Conservation (phyloP, 2,329 filamentous ascomycete species). For the Trichoderma sp. region DNA sequence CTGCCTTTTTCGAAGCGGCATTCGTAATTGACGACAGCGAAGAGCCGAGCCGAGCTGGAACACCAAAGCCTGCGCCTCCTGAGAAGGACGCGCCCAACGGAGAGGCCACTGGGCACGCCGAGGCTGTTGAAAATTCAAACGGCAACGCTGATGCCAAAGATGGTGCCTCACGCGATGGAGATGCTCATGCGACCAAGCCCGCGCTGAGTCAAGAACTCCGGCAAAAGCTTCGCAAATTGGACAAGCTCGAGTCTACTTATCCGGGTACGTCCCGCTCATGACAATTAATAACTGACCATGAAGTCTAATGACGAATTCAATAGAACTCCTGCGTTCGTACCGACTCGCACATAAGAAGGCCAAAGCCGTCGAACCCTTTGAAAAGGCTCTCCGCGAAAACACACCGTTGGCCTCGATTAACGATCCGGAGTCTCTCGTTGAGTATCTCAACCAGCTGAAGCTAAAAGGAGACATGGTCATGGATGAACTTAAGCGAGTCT, state of each 20-base stretch:
- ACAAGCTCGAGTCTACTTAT: slow-evolving; percentile 85
- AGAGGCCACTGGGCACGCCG: slow-evolving; percentile 22
- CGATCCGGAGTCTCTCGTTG: slow-evolving; percentile 79
- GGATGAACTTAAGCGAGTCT: slow-evolving; percentile 86
- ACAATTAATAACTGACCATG: background rate
- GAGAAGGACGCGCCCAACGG: slow-evolving; percentile 34
- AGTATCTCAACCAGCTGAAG: slow-evolving; percentile 86
- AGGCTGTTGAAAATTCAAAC: slow-evolving; percentile 27
- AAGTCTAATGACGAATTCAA: background rate
- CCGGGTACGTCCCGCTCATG: slow-evolving; percentile 56
- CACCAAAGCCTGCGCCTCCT: slow-evolving; percentile 48
- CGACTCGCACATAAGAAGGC: slow-evolving; percentile 85
- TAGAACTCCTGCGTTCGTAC: slow-evolving; percentile 88
- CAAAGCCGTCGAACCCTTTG: slow-evolving; percentile 87
- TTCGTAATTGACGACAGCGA: slow-evolving; percentile 87
- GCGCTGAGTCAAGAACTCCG: slow-evolving; percentile 74
- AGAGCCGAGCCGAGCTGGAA: slow-evolving; percentile 58
- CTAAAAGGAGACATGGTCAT: slow-evolving; percentile 88
- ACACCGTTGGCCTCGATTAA: slow-evolving; percentile 86
- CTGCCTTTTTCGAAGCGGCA: slow-evolving; percentile 80
- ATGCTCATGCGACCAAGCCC: background rate
- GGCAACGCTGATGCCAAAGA: slow-evolving; percentile 25
- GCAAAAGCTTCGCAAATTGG: slow-evolving; percentile 76
- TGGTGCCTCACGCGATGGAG: slow-evolving; percentile 20
- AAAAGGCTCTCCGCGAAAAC: slow-evolving; percentile 84